These are phyloP conservation scores for Microdochium paspali DNA, from an alignment of 2,329 filamentous ascomycete species.

Conservation along the genomic window DNA sequence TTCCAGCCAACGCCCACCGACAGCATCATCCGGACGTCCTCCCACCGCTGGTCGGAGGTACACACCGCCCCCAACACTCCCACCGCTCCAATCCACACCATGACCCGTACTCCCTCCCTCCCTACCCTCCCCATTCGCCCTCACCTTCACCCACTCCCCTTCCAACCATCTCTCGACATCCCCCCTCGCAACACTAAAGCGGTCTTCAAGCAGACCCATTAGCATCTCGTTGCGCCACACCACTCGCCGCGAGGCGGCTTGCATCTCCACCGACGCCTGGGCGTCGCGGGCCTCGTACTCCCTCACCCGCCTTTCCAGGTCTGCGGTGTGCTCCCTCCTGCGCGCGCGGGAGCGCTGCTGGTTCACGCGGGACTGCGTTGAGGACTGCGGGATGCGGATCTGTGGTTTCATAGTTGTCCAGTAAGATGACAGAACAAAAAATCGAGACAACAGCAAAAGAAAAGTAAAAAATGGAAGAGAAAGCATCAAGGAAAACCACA, in stretches of 20 bases:
- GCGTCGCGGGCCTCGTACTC: conserved; percentile 38
- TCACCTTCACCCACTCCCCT: background rate
- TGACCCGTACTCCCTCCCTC: no score
- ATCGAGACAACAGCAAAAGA: no score
- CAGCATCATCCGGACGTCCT: no score
- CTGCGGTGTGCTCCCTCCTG: conserved; percentile 37
- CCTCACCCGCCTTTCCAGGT: conserved; percentile 33
- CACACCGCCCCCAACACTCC: no score
- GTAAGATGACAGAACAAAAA: no score
- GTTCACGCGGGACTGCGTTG: conserved; percentile 30
- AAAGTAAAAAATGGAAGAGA: no score
- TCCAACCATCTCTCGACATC: conserved; percentile 29
- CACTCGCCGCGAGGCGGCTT: conserved; percentile 39
- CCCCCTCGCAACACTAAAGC: conserved; percentile 25
- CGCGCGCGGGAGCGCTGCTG: conserved; percentile 44
- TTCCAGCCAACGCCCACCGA: no score
- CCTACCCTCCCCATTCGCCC: no score
- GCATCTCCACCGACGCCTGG: conserved; percentile 42
- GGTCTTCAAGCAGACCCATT: conserved; percentile 26
- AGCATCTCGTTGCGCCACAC: conserved; percentile 37
- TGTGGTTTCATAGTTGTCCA: background rate
- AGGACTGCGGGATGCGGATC: conserved; percentile 10
- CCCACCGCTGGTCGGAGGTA: no score
- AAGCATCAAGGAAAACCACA: no score
- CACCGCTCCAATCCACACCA: no score